phyloP scores from a whole-genome alignment of 306 rosid species.

The Prunus salicina region DNA sequence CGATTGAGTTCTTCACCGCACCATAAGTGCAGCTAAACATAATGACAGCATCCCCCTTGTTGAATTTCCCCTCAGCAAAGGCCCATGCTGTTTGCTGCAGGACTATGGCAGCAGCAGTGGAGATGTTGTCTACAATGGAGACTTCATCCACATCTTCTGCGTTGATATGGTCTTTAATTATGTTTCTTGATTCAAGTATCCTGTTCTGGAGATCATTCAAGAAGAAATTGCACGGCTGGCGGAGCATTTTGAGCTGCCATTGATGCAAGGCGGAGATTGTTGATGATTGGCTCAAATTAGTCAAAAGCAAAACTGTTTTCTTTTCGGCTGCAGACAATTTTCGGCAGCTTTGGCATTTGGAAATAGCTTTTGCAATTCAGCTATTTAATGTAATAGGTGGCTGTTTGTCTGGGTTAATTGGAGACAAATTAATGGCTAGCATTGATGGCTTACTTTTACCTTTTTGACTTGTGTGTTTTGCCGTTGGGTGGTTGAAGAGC shows the following conservation, averaged over 20 bases:
- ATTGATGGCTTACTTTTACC: too few relatives aligned
- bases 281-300: too few relatives aligned
- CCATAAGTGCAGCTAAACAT: conserved; percentile 81
- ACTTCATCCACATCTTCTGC: conserved; percentile 51
- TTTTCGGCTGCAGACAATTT: too few relatives aligned
- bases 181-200: conserved; percentile 40
- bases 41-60: conserved; percentile 62
- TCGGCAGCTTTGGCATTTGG: too few relatives aligned
- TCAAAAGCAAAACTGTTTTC: too few relatives aligned
- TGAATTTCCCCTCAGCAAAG: conserved; percentile 57
- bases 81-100: conserved; percentile 62
- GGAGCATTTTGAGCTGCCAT: conserved; percentile 43
- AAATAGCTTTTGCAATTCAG: too few relatives aligned
- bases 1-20: conserved; percentile 65
- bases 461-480: too few relatives aligned
- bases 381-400: too few relatives aligned
- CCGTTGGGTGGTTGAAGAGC: too few relatives aligned
- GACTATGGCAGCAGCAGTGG: conserved; percentile 68
- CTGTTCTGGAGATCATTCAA: conserved; percentile 36
- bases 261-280: conserved; percentile 37
- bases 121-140: conserved; percentile 62
- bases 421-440: too few relatives aligned
- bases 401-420: too few relatives aligned
- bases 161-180: conserved; percentile 44
- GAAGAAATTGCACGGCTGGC: conserved; percentile 57